These are phyloP conservation scores for Hymenoscyphus fraxineus DNA, from an alignment of 2,329 filamentous ascomycete species.

Conservation along the genomic window DNA sequence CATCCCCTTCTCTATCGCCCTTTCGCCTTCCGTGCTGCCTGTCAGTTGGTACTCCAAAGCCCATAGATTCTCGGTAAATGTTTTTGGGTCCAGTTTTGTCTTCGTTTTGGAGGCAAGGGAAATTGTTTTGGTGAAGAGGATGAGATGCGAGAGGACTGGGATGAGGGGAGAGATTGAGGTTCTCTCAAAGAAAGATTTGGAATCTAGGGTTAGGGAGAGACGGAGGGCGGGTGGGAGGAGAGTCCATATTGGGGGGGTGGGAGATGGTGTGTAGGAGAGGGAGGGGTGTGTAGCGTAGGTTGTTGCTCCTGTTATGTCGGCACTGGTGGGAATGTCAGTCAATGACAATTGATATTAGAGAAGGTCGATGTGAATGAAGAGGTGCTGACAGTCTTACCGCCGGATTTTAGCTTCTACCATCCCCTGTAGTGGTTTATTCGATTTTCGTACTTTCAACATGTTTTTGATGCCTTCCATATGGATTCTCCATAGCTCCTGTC, in stretches of 20 bases:
- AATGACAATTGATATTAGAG: neutral
- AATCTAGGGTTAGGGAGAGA: neutral
- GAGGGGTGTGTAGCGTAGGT: constrained; percentile 23
- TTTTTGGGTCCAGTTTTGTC: constrained; percentile 14
- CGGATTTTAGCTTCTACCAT: constrained; percentile 23
- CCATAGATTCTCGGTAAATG: constrained; percentile 23
- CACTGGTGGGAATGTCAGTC: constrained; percentile 9
- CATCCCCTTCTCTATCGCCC: constrained; percentile 3
- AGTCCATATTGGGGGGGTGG: constrained; percentile 15
- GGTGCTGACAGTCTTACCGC: constrained; percentile 12
- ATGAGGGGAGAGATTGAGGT: constrained; percentile 14
- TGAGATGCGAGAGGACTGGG: constrained; percentile 15
- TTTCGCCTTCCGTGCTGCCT: too few species aligned
- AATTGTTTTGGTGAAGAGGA: constrained; percentile 21
- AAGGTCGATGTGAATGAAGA: neutral
- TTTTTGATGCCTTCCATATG: constrained; percentile 28
- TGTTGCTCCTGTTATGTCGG: constrained; percentile 28
- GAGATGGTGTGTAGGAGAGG: constrained; percentile 14
- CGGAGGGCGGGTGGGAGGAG: constrained; percentile 7
- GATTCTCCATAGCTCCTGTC: constrained; percentile 20
- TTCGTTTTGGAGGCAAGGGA: constrained; percentile 2
- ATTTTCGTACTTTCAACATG: constrained; percentile 16
- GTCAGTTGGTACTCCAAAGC: constrained; percentile 9
- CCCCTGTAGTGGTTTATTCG: constrained; percentile 9
- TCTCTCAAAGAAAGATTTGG: neutral